Base-by-base conservation (phyloP, 306 rosid species). In the Cucurbita argyrosperma region DNA sequence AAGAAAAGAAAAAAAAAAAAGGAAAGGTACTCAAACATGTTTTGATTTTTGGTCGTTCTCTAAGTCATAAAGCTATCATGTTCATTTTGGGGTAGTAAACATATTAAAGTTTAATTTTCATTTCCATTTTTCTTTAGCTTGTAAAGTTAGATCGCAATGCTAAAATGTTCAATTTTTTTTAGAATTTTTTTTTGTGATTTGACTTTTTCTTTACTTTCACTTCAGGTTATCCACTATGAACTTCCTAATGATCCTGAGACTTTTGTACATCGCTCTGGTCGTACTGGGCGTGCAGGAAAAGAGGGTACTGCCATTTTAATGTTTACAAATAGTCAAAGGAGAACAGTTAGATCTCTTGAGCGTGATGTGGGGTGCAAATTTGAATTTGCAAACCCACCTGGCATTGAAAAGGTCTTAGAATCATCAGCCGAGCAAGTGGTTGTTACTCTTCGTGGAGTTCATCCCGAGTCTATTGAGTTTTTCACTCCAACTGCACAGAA, bases 171-270 rank as follows among this genome's bases (percentile, higher is more conserved):
- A 82, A 47, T 55, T 54, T 23, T 30, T n/a, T 63, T 2, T 30
- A 30, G 35, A 30, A 30, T 1, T 54, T n/a, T 30, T n/a, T 51
- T 67, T 47, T 79, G 67, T 73, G 75, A 50, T 43, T 11, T 49
- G 46, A 40, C 70, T 18, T 8, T 38, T 18, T 42, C 47, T 40
- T 64, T 53, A 46, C 50, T 14, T 49, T 76, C 74, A 81, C 75
- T 77, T 74, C 86, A 94, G 99, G 19, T 94, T 78, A 94, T 94
- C 78, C 99, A 94, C 85, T 94, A 94, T 57, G 99, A 94, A 73
- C 97, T 95, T 82, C 99, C 99, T 82, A 95, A 95, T 82, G 99
- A 95, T 88, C 90, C 99, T 4, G 99, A 95, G 84, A 95, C 99
- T 61, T 95, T 95, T 64, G 97, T 95, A 38, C 99, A 95, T 74